phyloP scores from a whole-genome alignment of 139 green algal genomes.

The Bryopsis sp. region DNA sequence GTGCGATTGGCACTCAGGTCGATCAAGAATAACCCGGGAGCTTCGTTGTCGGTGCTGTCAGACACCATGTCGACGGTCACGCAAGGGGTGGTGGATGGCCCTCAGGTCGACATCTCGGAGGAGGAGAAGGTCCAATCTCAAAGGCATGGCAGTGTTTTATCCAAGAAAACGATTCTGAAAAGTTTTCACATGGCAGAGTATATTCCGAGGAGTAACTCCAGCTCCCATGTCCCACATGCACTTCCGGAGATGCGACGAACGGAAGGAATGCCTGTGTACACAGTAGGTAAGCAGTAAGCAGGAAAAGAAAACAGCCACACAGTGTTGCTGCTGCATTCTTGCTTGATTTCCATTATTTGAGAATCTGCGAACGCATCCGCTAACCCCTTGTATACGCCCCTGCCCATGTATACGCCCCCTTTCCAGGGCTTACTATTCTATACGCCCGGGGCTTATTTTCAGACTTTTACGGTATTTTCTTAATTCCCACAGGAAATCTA shows the following conservation, averaged over 20 bases:
- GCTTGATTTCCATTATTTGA: too few species aligned
- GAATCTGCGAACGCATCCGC: too few species aligned
- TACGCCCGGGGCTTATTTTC: too few species aligned
- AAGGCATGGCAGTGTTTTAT: conserved; percentile 60
- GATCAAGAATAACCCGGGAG: conserved; percentile 67
- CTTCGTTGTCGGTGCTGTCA: conserved; percentile 61
- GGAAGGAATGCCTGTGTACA: conserved; percentile 29
- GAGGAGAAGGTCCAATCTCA: conserved; percentile 56
- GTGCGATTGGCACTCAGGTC: conserved; percentile 32
- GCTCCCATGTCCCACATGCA: conserved; percentile 20
- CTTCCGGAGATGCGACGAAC: conserved; percentile 40
- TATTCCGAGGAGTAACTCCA: background rate
- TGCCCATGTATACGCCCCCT: too few species aligned
- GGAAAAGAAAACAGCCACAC: too few species aligned
- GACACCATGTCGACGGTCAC: conserved; percentile 2
- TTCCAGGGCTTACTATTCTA: too few species aligned
- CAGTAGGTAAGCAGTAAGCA: conserved; percentile 15
- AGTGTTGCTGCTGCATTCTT: too few species aligned
- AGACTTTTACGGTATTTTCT: too few species aligned
- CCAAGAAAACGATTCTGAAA: conserved; percentile 81
- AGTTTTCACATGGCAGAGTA: conserved; percentile 28
- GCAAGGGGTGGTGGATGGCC: background rate
- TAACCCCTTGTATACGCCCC: too few species aligned
- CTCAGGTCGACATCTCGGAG: background rate
- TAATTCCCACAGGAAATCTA: too few species aligned